phyloP scores from a whole-genome alignment of 192 early-diverging fungal genomes.

The Dissophora globulifera region DNA sequence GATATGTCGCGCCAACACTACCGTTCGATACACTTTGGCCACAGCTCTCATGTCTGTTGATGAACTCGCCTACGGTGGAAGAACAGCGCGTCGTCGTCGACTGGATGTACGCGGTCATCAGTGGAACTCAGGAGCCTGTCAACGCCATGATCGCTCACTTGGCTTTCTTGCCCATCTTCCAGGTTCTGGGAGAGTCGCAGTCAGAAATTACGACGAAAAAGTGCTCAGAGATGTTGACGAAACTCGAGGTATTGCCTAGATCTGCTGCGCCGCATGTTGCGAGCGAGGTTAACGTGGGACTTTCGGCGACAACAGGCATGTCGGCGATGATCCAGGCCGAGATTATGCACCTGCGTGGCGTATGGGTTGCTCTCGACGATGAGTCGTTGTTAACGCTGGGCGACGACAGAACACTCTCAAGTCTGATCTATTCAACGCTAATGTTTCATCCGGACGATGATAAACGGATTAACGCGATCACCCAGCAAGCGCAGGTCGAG shows the following conservation, averaged over 20 bases:
- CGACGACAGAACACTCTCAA: slow-evolving; percentile 29
- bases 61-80: slow-evolving; percentile 57
- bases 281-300: neutral
- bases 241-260: slow-evolving; percentile 35
- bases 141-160: slow-evolving; percentile 42
- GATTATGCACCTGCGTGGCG: slow-evolving; percentile 9
- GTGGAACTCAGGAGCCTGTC: neutral
- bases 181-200: slow-evolving; percentile 57
- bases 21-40: slow-evolving; percentile 53
- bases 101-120: slow-evolving; percentile 38
- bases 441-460: slow-evolving; percentile 53
- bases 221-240: slow-evolving; percentile 43
- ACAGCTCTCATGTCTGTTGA: slow-evolving; percentile 54
- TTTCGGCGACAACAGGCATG: slow-evolving; percentile 5
- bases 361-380: neutral
- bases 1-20: slow-evolving; percentile 12
- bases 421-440: slow-evolving; percentile 38
- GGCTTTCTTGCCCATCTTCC: slow-evolving; percentile 63
- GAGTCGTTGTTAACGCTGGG: slow-evolving; percentile 6
- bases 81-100: slow-evolving; percentile 55
- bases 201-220: slow-evolving; percentile 26
- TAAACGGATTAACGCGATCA: slow-evolving; percentile 30
- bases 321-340: slow-evolving; percentile 38
- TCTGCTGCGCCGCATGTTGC: neutral
- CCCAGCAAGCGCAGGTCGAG: slow-evolving; percentile 19